Evolutionary conservation across 2,329 filamentous ascomycete species (phyloP).

Genomic region (Aureobasidium leucospermi): DNA sequence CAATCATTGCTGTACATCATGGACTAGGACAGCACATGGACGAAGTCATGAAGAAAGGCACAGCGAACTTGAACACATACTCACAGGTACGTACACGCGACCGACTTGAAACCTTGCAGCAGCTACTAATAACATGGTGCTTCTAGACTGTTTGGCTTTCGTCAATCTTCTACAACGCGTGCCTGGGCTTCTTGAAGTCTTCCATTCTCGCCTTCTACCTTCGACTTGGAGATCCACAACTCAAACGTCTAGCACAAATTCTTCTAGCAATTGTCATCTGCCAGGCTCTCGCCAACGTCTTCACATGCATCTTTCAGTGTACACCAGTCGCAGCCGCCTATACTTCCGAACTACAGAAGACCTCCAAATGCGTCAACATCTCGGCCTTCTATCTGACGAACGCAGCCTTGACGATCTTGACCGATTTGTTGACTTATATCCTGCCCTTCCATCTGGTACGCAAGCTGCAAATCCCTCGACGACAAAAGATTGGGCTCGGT

Average conservation of each 20-base stretch:
- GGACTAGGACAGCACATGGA: neutral
- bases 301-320: conserved; percentile 8
- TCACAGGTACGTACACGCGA: neutral
- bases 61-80: neutral
- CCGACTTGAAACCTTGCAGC: neutral
- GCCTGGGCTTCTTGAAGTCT: neutral
- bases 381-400: conserved; percentile 1
- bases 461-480: neutral
- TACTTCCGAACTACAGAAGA: neutral
- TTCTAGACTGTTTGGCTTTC: conserved; percentile 2
- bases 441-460: conserved; percentile 2
- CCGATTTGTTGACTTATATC: conserved; percentile 4
- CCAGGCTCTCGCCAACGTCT: conserved; percentile 6
- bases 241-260: neutral
- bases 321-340: neutral
- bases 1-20: neutral
- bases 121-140: neutral
- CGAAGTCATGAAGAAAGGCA: neutral
- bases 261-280: neutral
- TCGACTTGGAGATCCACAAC: neutral
- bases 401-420: neutral
- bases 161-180: conserved; percentile 9
- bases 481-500: conserved; percentile 1
- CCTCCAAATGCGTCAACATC: conserved; percentile 2
- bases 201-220: conserved; percentile 8